A percentile compares a stretch with the other conserved stretches of the same genome.
phyloP scores from a whole-genome alignment of 1,284 basidiomycete species.

The Volvariella volvacea region DNA sequence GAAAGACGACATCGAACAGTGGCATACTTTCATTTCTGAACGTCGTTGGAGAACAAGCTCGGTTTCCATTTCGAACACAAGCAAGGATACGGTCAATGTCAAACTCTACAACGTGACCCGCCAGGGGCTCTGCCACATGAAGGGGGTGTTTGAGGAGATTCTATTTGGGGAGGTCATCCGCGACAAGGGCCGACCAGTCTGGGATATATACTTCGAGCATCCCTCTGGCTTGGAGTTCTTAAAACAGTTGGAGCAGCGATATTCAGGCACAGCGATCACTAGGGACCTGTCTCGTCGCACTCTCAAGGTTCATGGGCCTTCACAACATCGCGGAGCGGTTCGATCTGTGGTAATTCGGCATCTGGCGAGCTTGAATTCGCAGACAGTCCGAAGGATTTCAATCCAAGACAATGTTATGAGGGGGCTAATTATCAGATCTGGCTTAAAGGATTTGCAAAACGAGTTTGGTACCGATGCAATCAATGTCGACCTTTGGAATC shows the following conservation, averaged over 20 bases:
- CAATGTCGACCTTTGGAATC: constrained; percentile 25
- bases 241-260: constrained; percentile 27
- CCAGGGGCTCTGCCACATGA: constrained; percentile 15
- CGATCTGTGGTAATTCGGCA: constrained; percentile 39
- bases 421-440: constrained; percentile 36
- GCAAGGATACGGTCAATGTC: constrained; percentile 22
- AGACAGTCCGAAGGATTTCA: constrained; percentile 33
- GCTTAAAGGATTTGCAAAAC: constrained; percentile 23
- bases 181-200: constrained; percentile 41
- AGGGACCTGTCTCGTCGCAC: constrained; percentile 31
- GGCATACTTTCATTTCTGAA: constrained; percentile 17
- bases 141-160: constrained; percentile 51
- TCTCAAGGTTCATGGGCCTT: constrained; percentile 48
- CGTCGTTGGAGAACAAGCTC: constrained; percentile 15
- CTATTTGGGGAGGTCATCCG: constrained; percentile 51
- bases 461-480: constrained; percentile 34
- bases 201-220: constrained; percentile 55
- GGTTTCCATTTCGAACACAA: background rate
- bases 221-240: constrained; percentile 38
- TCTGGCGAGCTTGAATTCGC: constrained; percentile 31
- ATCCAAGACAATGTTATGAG: constrained; percentile 35
- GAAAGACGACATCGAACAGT: constrained; percentile 28
- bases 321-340: constrained; percentile 29
- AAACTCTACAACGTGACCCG: constrained; percentile 23
- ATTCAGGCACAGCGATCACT: constrained; percentile 35